These are phyloP conservation scores for Barnettozyma sucrosica DNA, from an alignment of 805 yeast genomes.

Conservation along the genomic window DNA sequence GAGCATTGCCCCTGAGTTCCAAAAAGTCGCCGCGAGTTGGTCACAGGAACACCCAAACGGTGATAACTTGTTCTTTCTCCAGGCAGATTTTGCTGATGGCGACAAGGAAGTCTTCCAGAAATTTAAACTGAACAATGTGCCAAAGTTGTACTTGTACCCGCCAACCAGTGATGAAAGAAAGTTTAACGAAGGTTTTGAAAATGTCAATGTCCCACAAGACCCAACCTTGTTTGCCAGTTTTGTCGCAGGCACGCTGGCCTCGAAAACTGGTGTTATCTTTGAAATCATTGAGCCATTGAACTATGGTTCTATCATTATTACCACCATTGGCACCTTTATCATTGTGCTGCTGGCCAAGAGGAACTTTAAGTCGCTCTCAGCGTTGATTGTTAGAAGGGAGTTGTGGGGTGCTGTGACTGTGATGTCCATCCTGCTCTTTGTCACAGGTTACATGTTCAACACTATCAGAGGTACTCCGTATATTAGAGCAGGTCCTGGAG, in stretches of 20 bases:
- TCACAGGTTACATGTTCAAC: conserved; percentile 91
- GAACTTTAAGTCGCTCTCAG: conserved; percentile 30
- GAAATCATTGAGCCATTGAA: conserved; percentile 31
- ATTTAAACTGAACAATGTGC: conserved; percentile 63
- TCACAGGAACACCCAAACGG: conserved; percentile 49
- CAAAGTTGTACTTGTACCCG: conserved; percentile 59
- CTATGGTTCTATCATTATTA: conserved; percentile 31
- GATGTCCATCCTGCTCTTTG: conserved; percentile 63
- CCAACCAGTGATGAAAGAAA: conserved; percentile 46
- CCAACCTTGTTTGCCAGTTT: conserved; percentile 28
- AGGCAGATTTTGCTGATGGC: conserved; percentile 63
- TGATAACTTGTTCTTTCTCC: conserved; percentile 59
- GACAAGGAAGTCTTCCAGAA: conserved; percentile 39
- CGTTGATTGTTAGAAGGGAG: conserved; percentile 43
- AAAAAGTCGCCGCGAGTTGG: conserved; percentile 60
- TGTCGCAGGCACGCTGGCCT: conserved; percentile 26
- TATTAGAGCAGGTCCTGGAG: conserved; percentile 38
- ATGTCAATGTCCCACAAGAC: conserved; percentile 28
- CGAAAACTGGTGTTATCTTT: conserved; percentile 19
- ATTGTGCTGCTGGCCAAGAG: conserved; percentile 26
- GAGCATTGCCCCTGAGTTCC: conserved; percentile 61
- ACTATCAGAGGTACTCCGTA: conserved; percentile 64
- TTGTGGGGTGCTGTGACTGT: conserved; percentile 71
- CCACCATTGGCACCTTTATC: conserved; percentile 31
- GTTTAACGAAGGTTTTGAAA: conserved; percentile 24